Percentiles rank a stretch among this genome's conserved stretches.
These are phyloP conservation scores for Teratosphaeria gauchensis DNA, from an alignment of 2,329 filamentous ascomycete genomes.

Conservation along the genomic window DNA sequence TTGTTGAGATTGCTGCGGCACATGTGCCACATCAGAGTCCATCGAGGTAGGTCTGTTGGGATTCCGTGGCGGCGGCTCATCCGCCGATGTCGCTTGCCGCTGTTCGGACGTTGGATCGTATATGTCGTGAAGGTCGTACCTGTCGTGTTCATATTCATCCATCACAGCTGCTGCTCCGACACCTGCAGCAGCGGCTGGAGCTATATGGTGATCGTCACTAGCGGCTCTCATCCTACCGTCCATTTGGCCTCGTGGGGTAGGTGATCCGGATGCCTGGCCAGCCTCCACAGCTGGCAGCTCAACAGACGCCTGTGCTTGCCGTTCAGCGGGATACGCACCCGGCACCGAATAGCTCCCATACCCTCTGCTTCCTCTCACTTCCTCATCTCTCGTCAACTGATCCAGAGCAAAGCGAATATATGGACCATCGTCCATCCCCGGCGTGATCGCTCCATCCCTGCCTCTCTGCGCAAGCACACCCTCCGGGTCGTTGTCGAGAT, in stretches of 20 bases:
- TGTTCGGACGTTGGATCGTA: not conserved
- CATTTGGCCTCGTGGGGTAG: not conserved
- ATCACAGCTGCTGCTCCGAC: not conserved
- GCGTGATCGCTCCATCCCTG: conserved; percentile 46
- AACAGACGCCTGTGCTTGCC: conserved; percentile 27
- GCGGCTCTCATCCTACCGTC: not conserved
- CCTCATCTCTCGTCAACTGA: conserved; percentile 67
- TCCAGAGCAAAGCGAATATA: conserved; percentile 87
- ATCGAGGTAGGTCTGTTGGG: not conserved
- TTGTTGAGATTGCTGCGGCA: not conserved
- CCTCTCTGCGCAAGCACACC: conserved; percentile 47
- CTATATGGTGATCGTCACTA: not conserved
- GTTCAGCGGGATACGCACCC: not conserved
- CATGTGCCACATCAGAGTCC: not conserved
- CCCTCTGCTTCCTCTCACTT: conserved; percentile 46
- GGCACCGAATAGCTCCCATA: conserved; percentile 28
- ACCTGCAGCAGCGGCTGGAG: not conserved
- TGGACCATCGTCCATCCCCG: conserved; percentile 72
- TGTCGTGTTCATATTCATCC: not conserved
- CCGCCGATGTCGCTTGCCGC: not conserved
- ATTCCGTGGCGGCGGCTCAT: not conserved
- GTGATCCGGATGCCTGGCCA: not conserved
- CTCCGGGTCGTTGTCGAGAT: conserved; percentile 18
- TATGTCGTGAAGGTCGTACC: not conserved
- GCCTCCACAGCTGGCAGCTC: conserved; percentile 3